Conservation (phyloP, 352 stramenopile genomes). For the Halophytophthora polymorphica region DNA sequence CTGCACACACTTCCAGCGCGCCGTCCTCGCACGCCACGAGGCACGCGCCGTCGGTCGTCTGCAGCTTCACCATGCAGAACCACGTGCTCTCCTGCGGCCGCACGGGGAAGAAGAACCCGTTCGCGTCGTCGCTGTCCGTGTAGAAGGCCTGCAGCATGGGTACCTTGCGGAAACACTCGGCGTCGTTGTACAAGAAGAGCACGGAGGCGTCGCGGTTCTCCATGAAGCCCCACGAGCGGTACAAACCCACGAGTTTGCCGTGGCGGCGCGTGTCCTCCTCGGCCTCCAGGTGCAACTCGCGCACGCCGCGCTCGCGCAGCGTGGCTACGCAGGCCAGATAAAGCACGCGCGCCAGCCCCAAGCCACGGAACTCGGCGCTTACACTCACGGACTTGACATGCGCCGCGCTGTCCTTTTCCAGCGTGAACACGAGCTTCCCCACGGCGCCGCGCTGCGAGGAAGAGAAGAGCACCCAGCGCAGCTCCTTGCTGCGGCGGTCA, state of each 20-base stretch:
- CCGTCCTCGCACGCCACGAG: constrained; percentile 70
- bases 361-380: constrained; percentile 61
- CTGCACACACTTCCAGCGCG: constrained; percentile 37
- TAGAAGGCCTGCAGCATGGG: constrained; percentile 62
- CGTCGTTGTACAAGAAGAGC: constrained; percentile 83
- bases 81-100: constrained; percentile 45
- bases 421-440: constrained; percentile 81
- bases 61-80: constrained; percentile 79
- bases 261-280: constrained; percentile 66
- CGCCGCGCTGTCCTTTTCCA: constrained; percentile 50
- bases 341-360: constrained; percentile 71
- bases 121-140: constrained; percentile 11
- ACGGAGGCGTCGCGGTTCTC: constrained; percentile 56
- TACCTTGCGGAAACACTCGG: constrained; percentile 82
- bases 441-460: constrained; percentile 57
- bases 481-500: constrained; percentile 61
- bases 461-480: constrained; percentile 82
- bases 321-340: constrained; percentile 73
- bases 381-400: constrained; percentile 80
- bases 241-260: constrained; percentile 64
- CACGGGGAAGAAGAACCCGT: constrained; percentile 38
- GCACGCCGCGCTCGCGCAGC: constrained; percentile 52
- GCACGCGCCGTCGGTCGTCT: constrained; percentile 60
- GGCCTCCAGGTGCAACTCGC: constrained; percentile 51
- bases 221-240: constrained; percentile 67